A percentile compares a stretch with the other conserved stretches of the same genome.
These are phyloP conservation scores for Debaryomycetaceae sp. DNA, from an alignment of 1,139 yeast genomes.

Conservation along the genomic window DNA sequence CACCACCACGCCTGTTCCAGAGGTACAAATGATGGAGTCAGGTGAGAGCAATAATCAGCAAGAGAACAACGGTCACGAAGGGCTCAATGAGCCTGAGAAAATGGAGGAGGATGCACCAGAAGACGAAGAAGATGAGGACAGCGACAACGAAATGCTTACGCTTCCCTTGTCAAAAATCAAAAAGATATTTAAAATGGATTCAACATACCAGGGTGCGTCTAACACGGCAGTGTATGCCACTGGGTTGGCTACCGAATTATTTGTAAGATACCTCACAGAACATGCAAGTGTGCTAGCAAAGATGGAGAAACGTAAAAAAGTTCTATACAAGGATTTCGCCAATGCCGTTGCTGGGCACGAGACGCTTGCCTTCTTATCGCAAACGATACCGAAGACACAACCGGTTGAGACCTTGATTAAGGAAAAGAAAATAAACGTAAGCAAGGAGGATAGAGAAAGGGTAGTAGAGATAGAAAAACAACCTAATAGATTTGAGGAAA, in stretches of 20 bases:
- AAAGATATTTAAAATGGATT: constrained; percentile 80
- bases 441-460: constrained; percentile 4
- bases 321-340: constrained; percentile 73
- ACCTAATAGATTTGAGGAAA: constrained; percentile 7
- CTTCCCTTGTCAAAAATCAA: constrained; percentile 82
- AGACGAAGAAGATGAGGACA: constrained; percentile 18
- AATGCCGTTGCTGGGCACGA: constrained; percentile 67
- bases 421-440: constrained; percentile 40
- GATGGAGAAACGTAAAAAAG: constrained; percentile 65
- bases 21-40: constrained; percentile 8
- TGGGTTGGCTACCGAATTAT: constrained; percentile 84
- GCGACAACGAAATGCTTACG: constrained; percentile 20
- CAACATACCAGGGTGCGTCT: constrained; percentile 73
- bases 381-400: constrained; percentile 63
- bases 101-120: constrained; percentile 10
- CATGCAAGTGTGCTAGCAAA: constrained; percentile 72
- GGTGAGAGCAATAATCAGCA: constrained; percentile 2
- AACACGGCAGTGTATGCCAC: constrained; percentile 79
- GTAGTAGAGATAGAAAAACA: constrained; percentile 3
- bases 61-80: constrained; percentile 1
- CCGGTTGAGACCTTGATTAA: constrained; percentile 51
- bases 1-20: constrained; percentile 9
- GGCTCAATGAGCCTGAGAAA: constrained; percentile 4
- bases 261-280: constrained; percentile 75
- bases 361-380: constrained; percentile 63